A percentile compares a stretch with the other conserved stretches of the same genome.
These are phyloP conservation scores for Wickerhamiella shivajii DNA, from an alignment of 805 yeast species.

Conservation along the genomic window DNA sequence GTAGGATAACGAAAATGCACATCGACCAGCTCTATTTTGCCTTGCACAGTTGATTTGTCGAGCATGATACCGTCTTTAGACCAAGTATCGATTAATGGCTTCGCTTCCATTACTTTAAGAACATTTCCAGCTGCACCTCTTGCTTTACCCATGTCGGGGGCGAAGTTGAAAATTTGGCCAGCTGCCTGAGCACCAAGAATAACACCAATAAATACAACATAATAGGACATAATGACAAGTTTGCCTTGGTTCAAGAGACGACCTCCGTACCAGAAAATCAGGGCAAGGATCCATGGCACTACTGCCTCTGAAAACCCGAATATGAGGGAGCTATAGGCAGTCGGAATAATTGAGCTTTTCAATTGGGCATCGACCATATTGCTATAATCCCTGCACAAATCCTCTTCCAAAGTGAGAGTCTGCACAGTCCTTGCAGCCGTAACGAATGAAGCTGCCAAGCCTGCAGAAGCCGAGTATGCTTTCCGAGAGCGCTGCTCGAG, in stretches of 20 bases:
- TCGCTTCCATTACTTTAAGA: slow-evolving; percentile 20
- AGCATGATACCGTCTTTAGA: slow-evolving; percentile 21
- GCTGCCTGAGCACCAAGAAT: slow-evolving; percentile 9
- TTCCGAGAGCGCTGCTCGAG: slow-evolving; percentile 14
- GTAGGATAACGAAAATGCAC: slow-evolving; percentile 55
- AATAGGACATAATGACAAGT: slow-evolving; percentile 15
- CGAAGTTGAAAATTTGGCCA: slow-evolving; percentile 23
- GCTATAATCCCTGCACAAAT: slow-evolving; percentile 15
- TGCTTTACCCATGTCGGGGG: slow-evolving; percentile 32
- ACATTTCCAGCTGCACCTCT: slow-evolving; percentile 25
- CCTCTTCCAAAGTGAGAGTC: slow-evolving; percentile 19
- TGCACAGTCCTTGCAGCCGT: slow-evolving; percentile 20
- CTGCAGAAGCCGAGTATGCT: slow-evolving; percentile 16
- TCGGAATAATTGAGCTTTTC: slow-evolving; percentile 3
- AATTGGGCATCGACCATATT: slow-evolving; percentile 9
- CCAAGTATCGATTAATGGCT: slow-evolving; percentile 25
- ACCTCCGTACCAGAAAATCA: slow-evolving; percentile 22
- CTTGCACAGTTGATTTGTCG: slow-evolving; percentile 26
- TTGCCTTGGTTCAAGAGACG: slow-evolving; percentile 15
- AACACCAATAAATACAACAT: slow-evolving; percentile 17
- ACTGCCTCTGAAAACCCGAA: slow-evolving; percentile 20
- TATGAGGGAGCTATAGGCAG: slow-evolving; percentile 13
- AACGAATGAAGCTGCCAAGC: slow-evolving; percentile 20
- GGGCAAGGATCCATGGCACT: slow-evolving; percentile 16
- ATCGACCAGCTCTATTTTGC: slow-evolving; percentile 40